A percentile compares a stretch with the other conserved stretches of the same genome.
These are phyloP conservation scores for Wickerhamomyces subpelliculosus DNA, from an alignment of 805 yeast genomes.

Conservation along the genomic window DNA sequence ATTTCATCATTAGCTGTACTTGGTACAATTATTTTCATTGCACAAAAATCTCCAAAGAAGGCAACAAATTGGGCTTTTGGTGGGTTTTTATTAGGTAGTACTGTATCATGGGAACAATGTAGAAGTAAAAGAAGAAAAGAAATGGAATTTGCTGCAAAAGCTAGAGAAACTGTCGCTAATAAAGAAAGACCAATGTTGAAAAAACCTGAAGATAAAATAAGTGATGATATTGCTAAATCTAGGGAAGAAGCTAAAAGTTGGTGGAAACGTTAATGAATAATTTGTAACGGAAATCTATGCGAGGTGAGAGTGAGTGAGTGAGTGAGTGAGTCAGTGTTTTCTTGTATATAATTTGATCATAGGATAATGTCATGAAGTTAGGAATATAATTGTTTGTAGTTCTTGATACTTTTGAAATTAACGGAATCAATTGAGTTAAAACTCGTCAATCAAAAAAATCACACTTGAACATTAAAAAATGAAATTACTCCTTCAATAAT, in stretches of 20 bases:
- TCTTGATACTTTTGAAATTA: too few species aligned
- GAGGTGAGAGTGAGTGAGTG: too few species aligned
- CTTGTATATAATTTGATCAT: too few species aligned
- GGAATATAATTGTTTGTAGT: too few species aligned
- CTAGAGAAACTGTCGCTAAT: slow-evolving; percentile 42
- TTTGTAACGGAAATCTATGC: too few species aligned
- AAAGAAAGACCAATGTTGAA: slow-evolving; percentile 31
- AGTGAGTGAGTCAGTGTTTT: too few species aligned
- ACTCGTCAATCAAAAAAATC: too few species aligned
- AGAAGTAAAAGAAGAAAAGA: slow-evolving; percentile 62
- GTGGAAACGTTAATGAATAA: slow-evolving; percentile 13
- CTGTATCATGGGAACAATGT: slow-evolving; percentile 93
- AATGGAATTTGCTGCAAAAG: slow-evolving; percentile 59
- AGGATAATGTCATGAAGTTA: too few species aligned
- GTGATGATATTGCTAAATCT: slow-evolving; percentile 17
- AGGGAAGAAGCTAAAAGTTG: slow-evolving; percentile 21
- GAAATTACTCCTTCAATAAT: too few species aligned
- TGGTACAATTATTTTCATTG: slow-evolving; percentile 58
- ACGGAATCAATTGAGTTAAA: too few species aligned
- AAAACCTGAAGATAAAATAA: slow-evolving; percentile 6
- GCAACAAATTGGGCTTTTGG: slow-evolving; percentile 81
- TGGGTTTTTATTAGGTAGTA: slow-evolving; percentile 71
- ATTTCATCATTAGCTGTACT: slow-evolving; percentile 65
- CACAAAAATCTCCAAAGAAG: slow-evolving; percentile 53
- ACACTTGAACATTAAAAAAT: too few species aligned